Evolutionary conservation across 345 rosid genomes (phyloP).

Genomic region (Melastoma malabathricum): DNA sequence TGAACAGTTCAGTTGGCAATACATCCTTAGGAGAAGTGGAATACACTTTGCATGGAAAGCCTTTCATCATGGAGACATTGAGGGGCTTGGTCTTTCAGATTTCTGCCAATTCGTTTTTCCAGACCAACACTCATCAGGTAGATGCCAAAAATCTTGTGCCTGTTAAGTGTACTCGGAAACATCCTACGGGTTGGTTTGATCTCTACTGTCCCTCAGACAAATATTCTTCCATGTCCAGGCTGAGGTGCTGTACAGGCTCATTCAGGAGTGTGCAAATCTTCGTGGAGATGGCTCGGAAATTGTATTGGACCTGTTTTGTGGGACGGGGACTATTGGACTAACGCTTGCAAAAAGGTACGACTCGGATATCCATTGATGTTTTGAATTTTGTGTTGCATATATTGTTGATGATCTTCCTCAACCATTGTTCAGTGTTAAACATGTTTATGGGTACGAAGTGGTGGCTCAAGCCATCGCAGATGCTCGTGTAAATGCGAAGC

Average conservation of each 20-base stretch:
- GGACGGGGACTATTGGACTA: constrained; percentile 89
- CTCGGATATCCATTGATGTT: too few relatives aligned
- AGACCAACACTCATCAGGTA: constrained; percentile 89
- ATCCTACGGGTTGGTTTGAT: neutral
- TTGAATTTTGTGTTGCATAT: too few relatives aligned
- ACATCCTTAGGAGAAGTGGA: constrained; percentile 90
- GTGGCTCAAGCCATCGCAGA: constrained; percentile 84
- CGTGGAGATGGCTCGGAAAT: constrained; percentile 87
- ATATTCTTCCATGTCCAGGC: constrained; percentile 34
- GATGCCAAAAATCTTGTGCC: neutral
- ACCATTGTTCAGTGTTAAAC: constrained; percentile 39
- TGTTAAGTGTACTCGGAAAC: neutral
- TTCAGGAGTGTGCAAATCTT: constrained; percentile 71
- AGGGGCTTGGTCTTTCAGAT: constrained; percentile 81
- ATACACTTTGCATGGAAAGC: constrained; percentile 64
- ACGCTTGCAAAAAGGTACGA: constrained; percentile 71
- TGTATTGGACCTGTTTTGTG: constrained; percentile 89
- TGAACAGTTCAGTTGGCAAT: constrained; percentile 81
- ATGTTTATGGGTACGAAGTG: constrained; percentile 88
- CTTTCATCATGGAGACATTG: constrained; percentile 55
- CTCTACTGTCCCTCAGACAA: neutral
- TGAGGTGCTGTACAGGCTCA: constrained; percentile 74
- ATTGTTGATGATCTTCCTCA: neutral
- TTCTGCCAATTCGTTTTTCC: constrained; percentile 95
- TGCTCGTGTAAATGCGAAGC: constrained; percentile 57